Evolutionary conservation across 2,329 filamentous ascomycete species (phyloP), one percentile per base, ranked within the genome.

Genomic region (Aureobasidium sp.): DNA sequence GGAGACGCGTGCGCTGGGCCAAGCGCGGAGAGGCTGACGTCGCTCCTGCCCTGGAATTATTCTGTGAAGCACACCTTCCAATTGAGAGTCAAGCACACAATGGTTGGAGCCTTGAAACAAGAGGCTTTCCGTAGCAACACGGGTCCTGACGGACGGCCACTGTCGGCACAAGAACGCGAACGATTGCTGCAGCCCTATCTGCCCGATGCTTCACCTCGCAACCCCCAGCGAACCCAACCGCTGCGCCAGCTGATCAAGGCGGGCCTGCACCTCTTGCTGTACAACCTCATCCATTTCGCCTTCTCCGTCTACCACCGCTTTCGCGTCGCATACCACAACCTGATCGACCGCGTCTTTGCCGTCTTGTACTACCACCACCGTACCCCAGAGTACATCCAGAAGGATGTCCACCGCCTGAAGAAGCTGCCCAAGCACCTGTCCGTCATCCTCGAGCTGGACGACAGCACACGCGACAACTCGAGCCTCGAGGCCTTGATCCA

Each of bases 311-410:
- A 94, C 73, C 87, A 97, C 67, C 88, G 91, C 65, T 76, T 90
- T 63, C 86, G 92, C 62, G 86, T 91, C 71, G 84, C 85, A 61
- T 94, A 91, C 77, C 88, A 93, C 73, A 84, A 87, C 9, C 81
- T 96, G 54, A 80, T 85, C 67, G 89, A 94, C 72, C 86, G 89
- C 63, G 78, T 93, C 66, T 84, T 91, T 59, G 89, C 90, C 11
- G 83, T 97, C 64, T 80, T 96, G 60, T 92, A 93, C 74, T 94
- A 99, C 77, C 95, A 99, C 77, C 94, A 99, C 75, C 89, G 90
- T 58, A 96, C 93, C 0, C 94, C 94, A 8, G 90, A 96, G 72
- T 85, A 96, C 71, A 96, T 99, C 68, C 86, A 88, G 70, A 87
- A 88, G 70, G 94, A 99, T 76, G 87, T 97, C 29, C 85, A 85